Evolutionary conservation across 2,329 filamentous ascomycete species (phyloP).

Genomic region (Teratosphaeria pseudoeucalypti): DNA sequence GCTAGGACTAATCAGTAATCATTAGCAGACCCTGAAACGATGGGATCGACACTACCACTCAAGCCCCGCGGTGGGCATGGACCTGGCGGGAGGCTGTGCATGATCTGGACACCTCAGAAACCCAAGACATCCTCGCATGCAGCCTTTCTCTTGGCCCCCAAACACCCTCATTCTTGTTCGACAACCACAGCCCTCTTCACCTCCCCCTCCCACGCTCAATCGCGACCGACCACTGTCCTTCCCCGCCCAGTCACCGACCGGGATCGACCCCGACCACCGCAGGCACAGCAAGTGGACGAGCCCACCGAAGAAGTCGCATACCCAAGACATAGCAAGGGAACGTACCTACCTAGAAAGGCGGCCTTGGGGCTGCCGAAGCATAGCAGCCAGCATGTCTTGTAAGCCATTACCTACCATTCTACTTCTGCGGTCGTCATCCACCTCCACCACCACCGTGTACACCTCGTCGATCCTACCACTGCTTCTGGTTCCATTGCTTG

Average conservation of each 20-base stretch:
- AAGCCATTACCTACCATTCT: constrained; percentile 3
- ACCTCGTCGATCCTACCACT: not conserved
- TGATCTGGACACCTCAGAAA: too few species aligned
- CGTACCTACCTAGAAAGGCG: not conserved
- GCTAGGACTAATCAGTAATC: not conserved
- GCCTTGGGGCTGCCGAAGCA: not conserved
- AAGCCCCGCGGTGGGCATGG: not conserved
- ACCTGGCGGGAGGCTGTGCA: not conserved
- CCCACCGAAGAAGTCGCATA: not conserved
- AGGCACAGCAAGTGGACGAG: not conserved
- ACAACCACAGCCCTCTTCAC: too few species aligned
- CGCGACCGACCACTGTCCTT: too few species aligned
- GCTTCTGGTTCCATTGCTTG: not conserved
- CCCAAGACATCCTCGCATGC: too few species aligned
- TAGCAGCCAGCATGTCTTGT: constrained; percentile 8
- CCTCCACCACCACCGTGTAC: not conserved
- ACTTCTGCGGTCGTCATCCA: not conserved
- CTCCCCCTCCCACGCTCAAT: too few species aligned
- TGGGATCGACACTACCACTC: not conserved
- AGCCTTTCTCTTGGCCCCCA: too few species aligned
- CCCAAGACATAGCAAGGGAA: not conserved
- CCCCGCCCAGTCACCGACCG: too few species aligned
- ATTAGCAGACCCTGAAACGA: not conserved
- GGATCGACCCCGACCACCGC: too few species aligned
- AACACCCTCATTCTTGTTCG: too few species aligned